Percentiles rank a stretch among this genome's conserved stretches.
Evolutionary conservation across 768 basidiomycete genomes (phyloP).

Genomic region (Tylopilus rubrobrunneus): DNA sequence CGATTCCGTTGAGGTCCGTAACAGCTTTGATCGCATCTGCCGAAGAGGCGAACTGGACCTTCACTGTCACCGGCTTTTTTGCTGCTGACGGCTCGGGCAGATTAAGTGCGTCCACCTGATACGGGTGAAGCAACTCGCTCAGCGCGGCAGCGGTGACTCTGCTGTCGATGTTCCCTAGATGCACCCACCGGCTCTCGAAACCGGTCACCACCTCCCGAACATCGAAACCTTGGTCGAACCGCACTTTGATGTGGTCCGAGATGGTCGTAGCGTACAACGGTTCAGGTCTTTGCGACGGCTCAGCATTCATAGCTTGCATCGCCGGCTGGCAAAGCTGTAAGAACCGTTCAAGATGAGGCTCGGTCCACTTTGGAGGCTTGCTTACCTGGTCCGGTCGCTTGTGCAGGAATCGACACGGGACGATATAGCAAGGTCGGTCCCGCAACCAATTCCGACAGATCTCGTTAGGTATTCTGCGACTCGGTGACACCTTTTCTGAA

Average conservation of each 20-base stretch:
- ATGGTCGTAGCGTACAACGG: constrained; percentile 32
- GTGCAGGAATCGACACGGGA: constrained; percentile 10
- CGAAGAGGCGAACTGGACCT: constrained; percentile 45
- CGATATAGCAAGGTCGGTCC: fast-evolving
- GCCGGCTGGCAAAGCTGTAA: not conserved
- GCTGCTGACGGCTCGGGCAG: constrained; percentile 23
- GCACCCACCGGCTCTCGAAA: constrained; percentile 64
- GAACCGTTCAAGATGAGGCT: not conserved
- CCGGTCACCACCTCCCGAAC: constrained; percentile 57
- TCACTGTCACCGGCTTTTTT: constrained; percentile 29
- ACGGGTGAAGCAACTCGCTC: constrained; percentile 36
- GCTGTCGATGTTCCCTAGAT: constrained; percentile 48
- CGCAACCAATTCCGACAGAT: constrained; percentile 8
- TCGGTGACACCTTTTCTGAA: not conserved
- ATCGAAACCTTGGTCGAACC: constrained; percentile 57
- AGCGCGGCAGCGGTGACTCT: constrained; percentile 35
- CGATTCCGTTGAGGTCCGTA: constrained; percentile 44
- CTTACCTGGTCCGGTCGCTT: constrained; percentile 10
- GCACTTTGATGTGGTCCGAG: constrained; percentile 53
- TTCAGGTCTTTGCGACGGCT: constrained; percentile 13
- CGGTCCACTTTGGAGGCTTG: not conserved
- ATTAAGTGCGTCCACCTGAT: constrained; percentile 39
- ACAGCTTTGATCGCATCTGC: constrained; percentile 53
- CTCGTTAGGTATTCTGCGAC: fast-evolving
- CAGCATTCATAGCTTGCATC: not conserved